Evolutionary conservation across 148 eudicot genomes (phyloP).

Genomic region (Diospyros lotus): DNA sequence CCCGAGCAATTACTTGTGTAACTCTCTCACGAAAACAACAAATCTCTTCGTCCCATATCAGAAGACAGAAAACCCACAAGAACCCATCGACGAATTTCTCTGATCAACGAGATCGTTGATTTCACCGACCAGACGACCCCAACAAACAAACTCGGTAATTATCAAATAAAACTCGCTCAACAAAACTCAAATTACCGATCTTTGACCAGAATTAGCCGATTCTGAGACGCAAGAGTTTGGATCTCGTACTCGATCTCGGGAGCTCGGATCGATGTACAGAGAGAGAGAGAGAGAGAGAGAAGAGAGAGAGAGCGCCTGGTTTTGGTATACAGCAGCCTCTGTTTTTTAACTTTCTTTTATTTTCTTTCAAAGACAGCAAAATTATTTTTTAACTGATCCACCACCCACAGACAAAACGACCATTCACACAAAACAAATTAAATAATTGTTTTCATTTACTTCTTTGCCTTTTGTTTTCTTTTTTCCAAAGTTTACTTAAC

Average conservation of each 20-base stretch:
- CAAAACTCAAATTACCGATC: constrained; percentile 6
- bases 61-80: constrained; percentile 26
- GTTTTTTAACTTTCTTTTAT: constrained; percentile 22
- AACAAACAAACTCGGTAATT: neutral
- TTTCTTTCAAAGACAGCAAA: constrained; percentile 3
- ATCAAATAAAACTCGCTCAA: neutral
- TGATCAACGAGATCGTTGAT: constrained; percentile 46
- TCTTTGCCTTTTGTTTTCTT: too few species aligned
- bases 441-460: neutral
- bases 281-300: constrained; percentile 10
- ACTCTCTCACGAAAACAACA: constrained; percentile 15
- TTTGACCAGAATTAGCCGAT: constrained; percentile 9
- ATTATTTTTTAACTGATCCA: constrained; percentile 9
- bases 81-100: constrained; percentile 28
- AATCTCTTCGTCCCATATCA: constrained; percentile 23
- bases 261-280: constrained; percentile 50
- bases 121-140: constrained; percentile 15
- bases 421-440: neutral
- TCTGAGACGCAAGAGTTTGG: constrained; percentile 15
- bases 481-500: neutral
- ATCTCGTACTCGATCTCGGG: constrained; percentile 53
- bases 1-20: constrained; percentile 6
- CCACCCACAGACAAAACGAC: neutral
- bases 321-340: constrained; percentile 77
- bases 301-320: constrained; percentile 36